These are phyloP conservation scores for Austroboletus novae-zelandiae DNA, from an alignment of 1,284 basidiomycete species.

Conservation along the genomic window DNA sequence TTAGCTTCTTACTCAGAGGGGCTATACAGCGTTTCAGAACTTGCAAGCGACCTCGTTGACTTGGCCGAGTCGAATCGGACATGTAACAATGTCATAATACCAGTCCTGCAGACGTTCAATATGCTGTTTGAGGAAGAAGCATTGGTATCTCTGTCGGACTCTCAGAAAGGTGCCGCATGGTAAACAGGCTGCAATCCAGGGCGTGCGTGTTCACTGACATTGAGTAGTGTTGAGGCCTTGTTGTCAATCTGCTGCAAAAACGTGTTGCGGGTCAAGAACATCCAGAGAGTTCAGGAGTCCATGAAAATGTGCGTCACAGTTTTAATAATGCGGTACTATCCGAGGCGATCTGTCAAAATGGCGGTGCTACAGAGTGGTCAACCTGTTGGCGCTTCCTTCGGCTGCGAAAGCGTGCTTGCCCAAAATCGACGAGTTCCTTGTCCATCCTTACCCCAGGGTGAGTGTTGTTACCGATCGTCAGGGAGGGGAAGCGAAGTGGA, in stretches of 20 bases:
- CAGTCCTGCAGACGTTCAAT: conserved; percentile 73
- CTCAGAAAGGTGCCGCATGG: conserved; percentile 49
- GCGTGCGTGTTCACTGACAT: conserved; percentile 20
- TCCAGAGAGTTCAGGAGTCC: conserved; percentile 71
- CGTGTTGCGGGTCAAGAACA: conserved; percentile 68
- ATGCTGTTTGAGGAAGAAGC: conserved; percentile 67
- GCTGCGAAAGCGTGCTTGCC: conserved; percentile 45
- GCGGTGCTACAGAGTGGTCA: conserved; percentile 49
- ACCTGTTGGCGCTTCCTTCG: conserved; percentile 54
- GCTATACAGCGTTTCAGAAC: conserved; percentile 45
- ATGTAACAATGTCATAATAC: conserved; percentile 73
- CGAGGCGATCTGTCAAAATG: conserved; percentile 13
- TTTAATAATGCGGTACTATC: conserved; percentile 13
- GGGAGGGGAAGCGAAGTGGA: conserved; percentile 6
- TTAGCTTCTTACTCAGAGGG: conserved; percentile 24
- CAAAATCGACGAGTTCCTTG: conserved; percentile 58
- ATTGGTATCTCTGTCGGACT: conserved; percentile 45
- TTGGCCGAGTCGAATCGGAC: conserved; percentile 53
- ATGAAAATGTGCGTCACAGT: conserved; percentile 74
- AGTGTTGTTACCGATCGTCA: conserved; percentile 23
- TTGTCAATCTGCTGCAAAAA: conserved; percentile 58
- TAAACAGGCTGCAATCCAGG: conserved; percentile 33
- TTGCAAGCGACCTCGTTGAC: conserved; percentile 55
- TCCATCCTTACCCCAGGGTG: conserved; percentile 79
- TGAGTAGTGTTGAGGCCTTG: conserved; percentile 41